Conservation (phyloP, 768 basidiomycete genomes). For the Tylopilus balloui region DNA sequence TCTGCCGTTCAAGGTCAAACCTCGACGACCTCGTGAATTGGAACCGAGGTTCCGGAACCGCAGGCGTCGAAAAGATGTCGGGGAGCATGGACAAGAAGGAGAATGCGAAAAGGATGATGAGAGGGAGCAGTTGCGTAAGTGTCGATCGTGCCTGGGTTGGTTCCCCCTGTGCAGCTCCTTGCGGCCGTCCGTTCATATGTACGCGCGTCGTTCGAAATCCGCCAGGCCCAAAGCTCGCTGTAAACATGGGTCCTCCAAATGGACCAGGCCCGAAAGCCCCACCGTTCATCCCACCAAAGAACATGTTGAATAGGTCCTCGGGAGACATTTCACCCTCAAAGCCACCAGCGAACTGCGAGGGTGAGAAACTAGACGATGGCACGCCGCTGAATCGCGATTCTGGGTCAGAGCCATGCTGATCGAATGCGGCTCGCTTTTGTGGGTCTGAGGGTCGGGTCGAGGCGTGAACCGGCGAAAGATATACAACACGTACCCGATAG, state of each 20-base stretch:
- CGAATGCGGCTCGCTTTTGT: slow-evolving; percentile 84
- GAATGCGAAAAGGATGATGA: slow-evolving; percentile 79
- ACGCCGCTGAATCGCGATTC: slow-evolving; percentile 76
- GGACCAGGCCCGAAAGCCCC: slow-evolving; percentile 57
- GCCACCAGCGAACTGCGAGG: slow-evolving; percentile 46
- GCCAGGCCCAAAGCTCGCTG: slow-evolving; percentile 73
- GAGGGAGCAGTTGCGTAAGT: slow-evolving; percentile 75
- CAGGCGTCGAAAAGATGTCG: slow-evolving; percentile 59
- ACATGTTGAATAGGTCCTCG: slow-evolving; percentile 97
- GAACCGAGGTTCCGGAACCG: slow-evolving; percentile 76
- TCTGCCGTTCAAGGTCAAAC: slow-evolving; percentile 68
- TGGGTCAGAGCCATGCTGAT: slow-evolving; percentile 83
- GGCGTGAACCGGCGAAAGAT: neutral
- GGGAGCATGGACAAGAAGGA: slow-evolving; percentile 81
- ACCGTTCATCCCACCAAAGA: slow-evolving; percentile 67
- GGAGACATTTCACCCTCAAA: slow-evolving; percentile 88
- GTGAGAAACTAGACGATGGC: slow-evolving; percentile 49
- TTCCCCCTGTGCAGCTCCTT: slow-evolving; percentile 34
- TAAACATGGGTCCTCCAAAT: slow-evolving; percentile 53
- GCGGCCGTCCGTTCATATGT: slow-evolving; percentile 36
- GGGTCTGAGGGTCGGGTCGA: slow-evolving; percentile 47
- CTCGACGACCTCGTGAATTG: slow-evolving; percentile 59
- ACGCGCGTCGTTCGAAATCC: slow-evolving; percentile 73
- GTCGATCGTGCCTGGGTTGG: slow-evolving; percentile 51
- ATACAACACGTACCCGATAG: slow-evolving; percentile 56